Evolutionary conservation across 345 rosid genomes (phyloP).

Genomic region (Melaleuca quinquenervia): DNA sequence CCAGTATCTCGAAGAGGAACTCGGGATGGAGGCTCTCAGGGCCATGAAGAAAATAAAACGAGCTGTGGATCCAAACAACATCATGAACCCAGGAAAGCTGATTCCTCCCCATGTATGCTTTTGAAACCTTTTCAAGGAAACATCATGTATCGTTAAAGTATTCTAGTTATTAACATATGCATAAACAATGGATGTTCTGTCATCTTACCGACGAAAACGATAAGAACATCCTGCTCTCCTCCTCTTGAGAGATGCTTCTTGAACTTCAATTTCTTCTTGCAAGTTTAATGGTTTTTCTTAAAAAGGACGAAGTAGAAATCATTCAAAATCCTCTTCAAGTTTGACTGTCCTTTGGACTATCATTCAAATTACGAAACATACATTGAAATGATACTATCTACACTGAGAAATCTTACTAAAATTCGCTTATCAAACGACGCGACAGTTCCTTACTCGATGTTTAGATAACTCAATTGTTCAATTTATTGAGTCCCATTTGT

Average conservation of each 20-base stretch:
- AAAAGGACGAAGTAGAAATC: neutral
- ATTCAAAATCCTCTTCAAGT: neutral
- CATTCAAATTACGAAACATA: too few species aligned
- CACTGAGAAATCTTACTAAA: too few species aligned
- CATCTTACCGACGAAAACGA: neutral
- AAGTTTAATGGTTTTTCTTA: neutral
- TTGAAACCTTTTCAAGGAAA: slow-evolving; percentile 6
- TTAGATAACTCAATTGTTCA: neutral
- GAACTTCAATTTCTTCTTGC: neutral
- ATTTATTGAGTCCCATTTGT: neutral
- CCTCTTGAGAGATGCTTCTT: neutral
- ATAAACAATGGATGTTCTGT: neutral
- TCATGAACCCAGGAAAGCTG: slow-evolving; percentile 95
- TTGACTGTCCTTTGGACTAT: neutral
- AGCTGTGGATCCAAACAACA: slow-evolving; percentile 74
- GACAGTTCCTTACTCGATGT: neutral
- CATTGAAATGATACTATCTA: neutral
- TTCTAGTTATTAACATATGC: neutral
- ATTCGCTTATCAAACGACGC: neutral
- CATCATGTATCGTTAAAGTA: neutral
- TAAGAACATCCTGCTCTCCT: neutral
- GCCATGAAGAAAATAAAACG: slow-evolving; percentile 78
- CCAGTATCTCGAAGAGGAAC: slow-evolving; percentile 80
- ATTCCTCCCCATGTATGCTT: slow-evolving; percentile 87
- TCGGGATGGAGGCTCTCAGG: slow-evolving; percentile 67